Evolutionary conservation across 2,329 filamentous ascomycete species (phyloP).

Genomic region (Endothia cerciana): DNA sequence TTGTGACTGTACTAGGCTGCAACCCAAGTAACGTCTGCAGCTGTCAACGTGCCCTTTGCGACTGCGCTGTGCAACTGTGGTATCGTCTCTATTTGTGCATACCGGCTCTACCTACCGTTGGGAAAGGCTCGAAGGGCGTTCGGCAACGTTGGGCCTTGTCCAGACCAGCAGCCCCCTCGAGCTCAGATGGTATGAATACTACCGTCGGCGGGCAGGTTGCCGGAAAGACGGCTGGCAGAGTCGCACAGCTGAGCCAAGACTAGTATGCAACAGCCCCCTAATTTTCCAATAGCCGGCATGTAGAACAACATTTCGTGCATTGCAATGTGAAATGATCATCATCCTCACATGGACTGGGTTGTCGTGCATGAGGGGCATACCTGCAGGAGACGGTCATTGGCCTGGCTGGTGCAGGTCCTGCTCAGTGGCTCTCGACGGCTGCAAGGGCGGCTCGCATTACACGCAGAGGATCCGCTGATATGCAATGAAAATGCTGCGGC

Average conservation of each 20-base stretch:
- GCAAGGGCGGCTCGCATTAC: constrained; percentile 23
- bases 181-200: background rate
- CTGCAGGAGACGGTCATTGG: constrained; percentile 21
- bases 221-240: background rate
- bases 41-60: constrained; percentile 23
- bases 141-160: background rate
- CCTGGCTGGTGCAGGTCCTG: constrained; percentile 16
- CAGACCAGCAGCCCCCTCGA: background rate
- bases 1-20: constrained; percentile 17
- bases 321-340: constrained; percentile 8
- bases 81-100: background rate
- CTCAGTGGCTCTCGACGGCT: constrained; percentile 6
- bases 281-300: constrained; percentile 6
- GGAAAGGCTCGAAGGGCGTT: background rate
- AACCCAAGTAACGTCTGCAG: constrained; percentile 17
- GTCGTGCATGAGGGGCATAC: constrained; percentile 26
- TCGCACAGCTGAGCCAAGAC: constrained; percentile 4
- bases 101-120: too few relatives aligned
- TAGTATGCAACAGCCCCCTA: constrained; percentile 11
- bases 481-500: constrained; percentile 18
- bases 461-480: constrained; percentile 27
- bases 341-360: constrained; percentile 16
- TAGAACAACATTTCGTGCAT: constrained; percentile 12
- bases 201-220: background rate
- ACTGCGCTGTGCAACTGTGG: constrained; percentile 16